Conservation (phyloP, 148 eudicot genomes). For the Camellia lanceoleosa region DNA sequence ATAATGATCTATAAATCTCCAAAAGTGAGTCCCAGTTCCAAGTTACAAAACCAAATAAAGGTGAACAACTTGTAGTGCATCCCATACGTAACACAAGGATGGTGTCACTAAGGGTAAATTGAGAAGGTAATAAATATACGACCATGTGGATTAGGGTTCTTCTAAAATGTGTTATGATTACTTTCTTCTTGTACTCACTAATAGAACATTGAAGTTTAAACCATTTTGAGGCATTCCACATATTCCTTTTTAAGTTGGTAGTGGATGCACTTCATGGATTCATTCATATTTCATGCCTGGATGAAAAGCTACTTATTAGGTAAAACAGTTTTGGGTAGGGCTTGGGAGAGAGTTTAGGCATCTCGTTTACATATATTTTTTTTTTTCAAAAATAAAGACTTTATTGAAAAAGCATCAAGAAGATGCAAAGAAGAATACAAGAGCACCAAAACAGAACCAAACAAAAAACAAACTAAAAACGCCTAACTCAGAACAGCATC, state of each 20-base stretch:
- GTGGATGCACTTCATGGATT: not conserved
- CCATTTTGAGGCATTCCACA: not conserved
- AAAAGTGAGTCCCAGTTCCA: not conserved
- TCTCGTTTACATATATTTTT: too few relatives aligned
- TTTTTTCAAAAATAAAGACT: too few relatives aligned
- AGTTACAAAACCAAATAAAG: not conserved
- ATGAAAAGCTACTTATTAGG: not conserved
- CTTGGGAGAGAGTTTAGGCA: not conserved
- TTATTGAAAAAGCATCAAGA: too few relatives aligned
- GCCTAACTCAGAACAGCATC: too few relatives aligned
- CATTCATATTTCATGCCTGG: not conserved
- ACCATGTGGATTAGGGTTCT: not conserved
- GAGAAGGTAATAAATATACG: not conserved
- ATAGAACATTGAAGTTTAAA: not conserved
- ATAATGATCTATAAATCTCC: not conserved
- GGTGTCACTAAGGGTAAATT: not conserved
- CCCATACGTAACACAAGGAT: not conserved
- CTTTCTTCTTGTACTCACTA: not conserved
- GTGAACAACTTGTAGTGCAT: not conserved
- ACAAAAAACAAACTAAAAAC: too few relatives aligned
- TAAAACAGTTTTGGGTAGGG: not conserved
- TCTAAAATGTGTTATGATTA: not conserved
- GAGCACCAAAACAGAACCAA: too few relatives aligned
- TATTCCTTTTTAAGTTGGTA: not conserved
- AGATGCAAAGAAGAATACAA: too few relatives aligned